A percentile compares a stretch with the other conserved stretches of the same genome.
Evolutionary conservation across 192 early-diverging fungal species (phyloP).

Genomic region (Martensiomyces pterosporus): DNA sequence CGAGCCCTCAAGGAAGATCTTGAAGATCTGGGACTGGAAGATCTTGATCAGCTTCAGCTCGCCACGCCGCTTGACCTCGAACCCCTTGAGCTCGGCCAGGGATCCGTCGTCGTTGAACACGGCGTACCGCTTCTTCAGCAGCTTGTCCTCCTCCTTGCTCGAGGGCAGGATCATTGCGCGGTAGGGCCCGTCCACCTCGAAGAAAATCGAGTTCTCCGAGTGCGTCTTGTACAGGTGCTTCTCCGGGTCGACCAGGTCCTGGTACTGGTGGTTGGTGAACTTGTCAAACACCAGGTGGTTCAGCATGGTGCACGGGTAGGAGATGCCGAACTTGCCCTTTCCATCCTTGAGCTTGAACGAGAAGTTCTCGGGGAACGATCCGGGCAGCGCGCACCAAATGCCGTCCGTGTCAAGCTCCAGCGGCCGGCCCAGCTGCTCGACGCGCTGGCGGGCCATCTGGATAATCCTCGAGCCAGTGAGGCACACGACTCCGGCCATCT

Average conservation of each 20-base stretch:
- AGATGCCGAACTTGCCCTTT: constrained; percentile 77
- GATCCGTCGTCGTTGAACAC: constrained; percentile 95
- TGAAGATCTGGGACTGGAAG: constrained; percentile 94
- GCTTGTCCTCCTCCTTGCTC: constrained; percentile 91
- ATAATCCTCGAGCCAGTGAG: constrained; percentile 95
- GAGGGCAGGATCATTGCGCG: constrained; percentile 96
- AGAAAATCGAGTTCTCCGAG: constrained; percentile 96
- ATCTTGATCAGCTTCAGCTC: constrained; percentile 98
- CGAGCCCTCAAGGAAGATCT: constrained; percentile 83
- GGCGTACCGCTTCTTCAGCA: constrained; percentile 97
- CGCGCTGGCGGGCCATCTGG: constrained; percentile 87
- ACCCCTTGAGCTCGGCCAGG: constrained; percentile 96
- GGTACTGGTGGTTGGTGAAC: constrained; percentile 98
- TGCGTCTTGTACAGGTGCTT: constrained; percentile 60
- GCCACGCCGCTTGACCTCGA: constrained; percentile 97
- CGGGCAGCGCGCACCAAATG: constrained; percentile 96
- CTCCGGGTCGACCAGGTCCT: constrained; percentile 63
- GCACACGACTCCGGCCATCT: constrained; percentile 99
- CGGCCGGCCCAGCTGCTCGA: constrained; percentile 90
- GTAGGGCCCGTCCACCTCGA: constrained; percentile 99
- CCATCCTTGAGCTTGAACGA: constrained; percentile 71
- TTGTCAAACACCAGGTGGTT: constrained; percentile 94
- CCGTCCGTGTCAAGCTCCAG: constrained; percentile 98
- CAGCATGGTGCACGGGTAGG: constrained; percentile 97
- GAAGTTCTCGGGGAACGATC: constrained; percentile 90